Conservation (phyloP, 108 stramenopile genomes). For the Cyclotella sp. region DNA sequence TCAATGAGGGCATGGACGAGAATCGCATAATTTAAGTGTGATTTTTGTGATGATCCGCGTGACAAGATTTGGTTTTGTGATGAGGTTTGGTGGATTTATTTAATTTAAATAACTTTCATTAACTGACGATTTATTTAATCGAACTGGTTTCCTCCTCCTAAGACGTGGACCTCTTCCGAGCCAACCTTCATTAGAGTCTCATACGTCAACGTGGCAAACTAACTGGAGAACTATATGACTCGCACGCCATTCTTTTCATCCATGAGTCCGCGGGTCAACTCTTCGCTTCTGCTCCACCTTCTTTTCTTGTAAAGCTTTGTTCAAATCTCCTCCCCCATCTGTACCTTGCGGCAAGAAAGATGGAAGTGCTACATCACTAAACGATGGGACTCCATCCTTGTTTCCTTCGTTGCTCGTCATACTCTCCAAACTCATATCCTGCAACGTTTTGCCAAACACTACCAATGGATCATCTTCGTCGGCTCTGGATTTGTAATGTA, state of each 20-base stretch:
- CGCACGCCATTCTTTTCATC: slow-evolving; percentile 1
- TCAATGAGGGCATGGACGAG: slow-evolving; percentile 27
- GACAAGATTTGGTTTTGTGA: neutral
- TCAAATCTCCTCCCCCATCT: slow-evolving; percentile 11
- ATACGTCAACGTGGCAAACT: too few relatives aligned
- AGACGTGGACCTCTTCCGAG: neutral
- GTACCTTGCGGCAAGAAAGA: neutral
- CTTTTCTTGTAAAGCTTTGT: slow-evolving; percentile 21
- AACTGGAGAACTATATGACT: neutral
- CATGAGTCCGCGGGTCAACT: slow-evolving; percentile 36
- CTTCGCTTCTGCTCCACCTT: slow-evolving; percentile 19
- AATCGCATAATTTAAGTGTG: slow-evolving; percentile 17
- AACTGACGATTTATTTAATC: neutral
- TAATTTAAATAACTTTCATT: neutral
- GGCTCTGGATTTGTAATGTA: slow-evolving; percentile 17
- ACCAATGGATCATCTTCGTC: slow-evolving; percentile 30
- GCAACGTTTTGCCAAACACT: slow-evolving; percentile 24
- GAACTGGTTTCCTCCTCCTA: neutral
- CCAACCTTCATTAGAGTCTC: neutral
- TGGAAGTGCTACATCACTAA: slow-evolving; percentile 14
- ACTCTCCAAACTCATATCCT: neutral
- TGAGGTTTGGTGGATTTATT: neutral
- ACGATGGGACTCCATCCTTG: neutral
- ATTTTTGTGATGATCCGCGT: neutral
- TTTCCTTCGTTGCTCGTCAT: neutral